phyloP scores from a whole-genome alignment of 306 rosid species.

The Medicago arabica region DNA sequence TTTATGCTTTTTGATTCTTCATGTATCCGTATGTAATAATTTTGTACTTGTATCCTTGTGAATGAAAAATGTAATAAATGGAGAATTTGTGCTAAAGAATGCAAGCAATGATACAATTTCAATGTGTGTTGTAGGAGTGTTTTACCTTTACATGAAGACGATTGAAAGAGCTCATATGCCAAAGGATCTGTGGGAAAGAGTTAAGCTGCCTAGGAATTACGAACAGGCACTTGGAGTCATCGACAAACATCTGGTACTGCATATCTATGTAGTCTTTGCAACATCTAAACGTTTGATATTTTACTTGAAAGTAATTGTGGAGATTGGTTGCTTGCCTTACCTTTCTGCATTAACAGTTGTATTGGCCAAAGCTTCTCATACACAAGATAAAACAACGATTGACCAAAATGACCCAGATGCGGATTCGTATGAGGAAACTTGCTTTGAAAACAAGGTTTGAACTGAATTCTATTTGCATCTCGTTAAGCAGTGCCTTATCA shows the following conservation, averaged over 20 bases:
- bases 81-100: conserved; percentile 1
- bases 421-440: conserved; percentile 95
- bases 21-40: too few relatives aligned
- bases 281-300: background rate
- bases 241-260: conserved; percentile 82
- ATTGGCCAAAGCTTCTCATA: conserved; percentile 90
- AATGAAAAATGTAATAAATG: background rate
- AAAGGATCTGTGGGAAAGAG: conserved; percentile 89
- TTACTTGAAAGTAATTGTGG: conserved; percentile 23
- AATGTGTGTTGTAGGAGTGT: conserved; percentile 69
- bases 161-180: conserved; percentile 97
- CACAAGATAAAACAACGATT: conserved; percentile 91
- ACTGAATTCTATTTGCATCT: conserved; percentile 16
- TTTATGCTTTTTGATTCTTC: background rate
- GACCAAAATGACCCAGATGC: conserved; percentile 95
- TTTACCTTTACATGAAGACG: conserved; percentile 93
- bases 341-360: conserved; percentile 63
- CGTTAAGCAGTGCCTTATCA: conserved; percentile 20
- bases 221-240: conserved; percentile 85
- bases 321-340: conserved; percentile 31
- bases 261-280: background rate
- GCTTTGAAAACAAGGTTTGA: conserved; percentile 81
- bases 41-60: background rate
- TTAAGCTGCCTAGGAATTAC: conserved; percentile 86
- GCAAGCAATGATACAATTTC: conserved; percentile 28